phyloP scores from a whole-genome alignment of 2,329 filamentous ascomycete species.

The Cercospora sesami region DNA sequence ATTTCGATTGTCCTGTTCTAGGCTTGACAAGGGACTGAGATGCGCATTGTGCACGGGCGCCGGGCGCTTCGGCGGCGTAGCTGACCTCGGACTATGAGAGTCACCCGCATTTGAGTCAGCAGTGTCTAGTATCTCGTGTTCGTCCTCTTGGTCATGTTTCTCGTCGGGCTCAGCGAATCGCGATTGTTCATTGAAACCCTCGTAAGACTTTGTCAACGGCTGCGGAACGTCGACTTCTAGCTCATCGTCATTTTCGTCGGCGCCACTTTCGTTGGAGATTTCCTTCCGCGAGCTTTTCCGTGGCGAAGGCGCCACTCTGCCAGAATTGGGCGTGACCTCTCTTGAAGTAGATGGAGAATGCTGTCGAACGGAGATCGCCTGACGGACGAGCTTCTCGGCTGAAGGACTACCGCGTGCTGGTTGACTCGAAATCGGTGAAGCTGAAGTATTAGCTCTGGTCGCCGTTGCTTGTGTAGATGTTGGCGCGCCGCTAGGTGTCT shows the following conservation, averaged over 20 bases:
- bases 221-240: slow-evolving; percentile 1
- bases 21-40: background rate
- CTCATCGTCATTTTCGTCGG: background rate
- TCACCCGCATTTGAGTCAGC: background rate
- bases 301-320: background rate
- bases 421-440: slow-evolving; percentile 1
- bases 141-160: background rate
- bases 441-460: background rate
- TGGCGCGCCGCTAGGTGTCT: background rate
- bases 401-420: background rate
- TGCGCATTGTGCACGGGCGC: background rate
- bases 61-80: background rate
- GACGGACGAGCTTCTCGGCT: background rate
- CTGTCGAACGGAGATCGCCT: background rate
- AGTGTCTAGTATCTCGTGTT: background rate
- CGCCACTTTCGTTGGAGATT: background rate
- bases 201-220: background rate
- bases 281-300: background rate
- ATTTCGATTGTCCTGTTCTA: background rate
- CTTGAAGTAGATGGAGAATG: background rate
- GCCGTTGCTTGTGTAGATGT: background rate
- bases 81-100: background rate
- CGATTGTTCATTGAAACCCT: background rate
- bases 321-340: background rate
- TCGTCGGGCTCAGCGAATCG: background rate